Conservation (phyloP, 1,284 basidiomycete species). For the Moesziomyces antarcticus region DNA sequence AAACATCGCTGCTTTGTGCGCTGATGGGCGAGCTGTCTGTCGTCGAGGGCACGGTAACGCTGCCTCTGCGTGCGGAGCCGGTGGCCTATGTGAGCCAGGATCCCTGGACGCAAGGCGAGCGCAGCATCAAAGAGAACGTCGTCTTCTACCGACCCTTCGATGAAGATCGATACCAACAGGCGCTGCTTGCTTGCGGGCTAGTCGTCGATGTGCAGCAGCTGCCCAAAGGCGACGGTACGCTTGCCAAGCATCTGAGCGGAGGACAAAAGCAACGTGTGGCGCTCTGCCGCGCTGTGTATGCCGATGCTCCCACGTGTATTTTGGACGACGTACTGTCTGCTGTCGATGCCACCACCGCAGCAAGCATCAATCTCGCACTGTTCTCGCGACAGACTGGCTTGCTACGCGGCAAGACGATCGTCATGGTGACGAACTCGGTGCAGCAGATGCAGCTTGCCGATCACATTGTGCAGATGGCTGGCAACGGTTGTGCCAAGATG, state of each 20-base stretch:
- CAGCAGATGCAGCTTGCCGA: constrained; percentile 14
- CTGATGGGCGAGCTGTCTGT: constrained; percentile 37
- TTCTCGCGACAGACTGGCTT: constrained; percentile 18
- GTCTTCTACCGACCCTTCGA: constrained; percentile 32
- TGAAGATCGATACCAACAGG: constrained; percentile 33
- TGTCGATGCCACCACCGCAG: constrained; percentile 45
- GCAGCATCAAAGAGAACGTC: constrained; percentile 44
- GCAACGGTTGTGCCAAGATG: background rate
- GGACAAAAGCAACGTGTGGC: constrained; percentile 53
- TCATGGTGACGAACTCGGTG: constrained; percentile 37
- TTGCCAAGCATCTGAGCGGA: constrained; percentile 45
- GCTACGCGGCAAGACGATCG: constrained; percentile 34
- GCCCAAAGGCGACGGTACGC: constrained; percentile 22
- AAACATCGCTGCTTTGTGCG: constrained; percentile 42
- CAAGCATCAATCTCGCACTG: constrained; percentile 14
- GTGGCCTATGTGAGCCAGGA: constrained; percentile 39
- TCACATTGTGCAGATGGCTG: constrained; percentile 12
- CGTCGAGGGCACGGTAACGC: constrained; percentile 6
- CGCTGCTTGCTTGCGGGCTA: constrained; percentile 34
- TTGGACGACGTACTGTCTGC: constrained; percentile 49
- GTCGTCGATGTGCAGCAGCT: constrained; percentile 27
- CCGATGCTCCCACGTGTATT: constrained; percentile 19
- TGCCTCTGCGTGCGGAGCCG: constrained; percentile 7
- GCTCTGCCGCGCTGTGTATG: constrained; percentile 48
- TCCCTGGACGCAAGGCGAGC: constrained; percentile 35